Evolutionary conservation across 2,329 filamentous ascomycete genomes (phyloP).

Genomic region (Xylaria multiplex): DNA sequence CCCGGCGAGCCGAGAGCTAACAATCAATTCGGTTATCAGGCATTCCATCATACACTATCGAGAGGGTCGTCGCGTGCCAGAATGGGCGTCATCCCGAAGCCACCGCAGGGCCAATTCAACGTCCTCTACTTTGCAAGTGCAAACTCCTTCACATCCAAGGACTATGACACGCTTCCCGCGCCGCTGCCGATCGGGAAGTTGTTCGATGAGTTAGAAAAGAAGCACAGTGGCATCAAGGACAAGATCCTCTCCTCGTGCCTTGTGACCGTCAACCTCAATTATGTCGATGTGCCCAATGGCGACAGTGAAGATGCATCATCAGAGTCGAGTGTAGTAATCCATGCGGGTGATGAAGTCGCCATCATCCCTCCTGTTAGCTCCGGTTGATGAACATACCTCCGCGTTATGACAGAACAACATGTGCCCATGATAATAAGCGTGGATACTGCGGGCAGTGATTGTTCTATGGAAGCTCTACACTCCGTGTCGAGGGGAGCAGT

Average conservation of each 20-base stretch:
- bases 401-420: neutral
- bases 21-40: constrained; percentile 13
- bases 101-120: constrained; percentile 74
- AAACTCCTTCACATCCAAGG: constrained; percentile 74
- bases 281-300: constrained; percentile 73
- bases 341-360: constrained; percentile 82
- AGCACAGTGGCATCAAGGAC: constrained; percentile 74
- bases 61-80: constrained; percentile 12
- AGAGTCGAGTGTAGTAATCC: constrained; percentile 59
- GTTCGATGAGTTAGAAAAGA: constrained; percentile 73
- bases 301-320: constrained; percentile 48
- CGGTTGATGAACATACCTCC: constrained; percentile 61
- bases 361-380: constrained; percentile 91
- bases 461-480: neutral
- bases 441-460: neutral
- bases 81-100: constrained; percentile 56
- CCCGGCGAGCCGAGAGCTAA: constrained; percentile 28
- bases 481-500: constrained; percentile 20
- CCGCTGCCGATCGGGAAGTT: constrained; percentile 71
- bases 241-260: constrained; percentile 78
- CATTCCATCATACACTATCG: neutral
- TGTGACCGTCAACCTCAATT: constrained; percentile 82
- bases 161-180: constrained; percentile 72
- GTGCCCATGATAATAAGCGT: neutral
- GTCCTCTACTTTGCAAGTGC: constrained; percentile 86